Conservation (phyloP, 192 early-diverging fungal species). For the Entophlyctis luteolus region DNA sequence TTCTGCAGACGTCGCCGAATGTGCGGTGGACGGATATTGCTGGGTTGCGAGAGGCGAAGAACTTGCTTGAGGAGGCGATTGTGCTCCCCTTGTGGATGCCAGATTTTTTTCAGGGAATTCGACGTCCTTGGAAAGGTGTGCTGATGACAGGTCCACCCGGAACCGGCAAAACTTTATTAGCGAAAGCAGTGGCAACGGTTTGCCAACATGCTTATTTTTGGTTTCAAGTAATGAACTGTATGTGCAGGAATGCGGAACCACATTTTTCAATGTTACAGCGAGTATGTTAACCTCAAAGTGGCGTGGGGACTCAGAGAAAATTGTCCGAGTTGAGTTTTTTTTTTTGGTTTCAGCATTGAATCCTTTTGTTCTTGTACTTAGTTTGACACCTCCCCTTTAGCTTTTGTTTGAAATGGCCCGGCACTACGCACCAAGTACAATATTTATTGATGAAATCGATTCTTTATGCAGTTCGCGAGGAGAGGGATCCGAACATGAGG, state of each 20-base stretch:
- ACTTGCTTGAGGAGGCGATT: conserved; percentile 59
- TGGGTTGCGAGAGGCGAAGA: conserved; percentile 56
- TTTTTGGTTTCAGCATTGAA: conserved; percentile 1
- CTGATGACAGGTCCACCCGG: conserved; percentile 62
- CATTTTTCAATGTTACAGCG: conserved; percentile 64
- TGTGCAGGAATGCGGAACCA: conserved; percentile 59
- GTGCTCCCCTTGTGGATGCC: conserved; percentile 66
- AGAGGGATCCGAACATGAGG: conserved; percentile 52
- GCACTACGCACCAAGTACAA: conserved; percentile 59
- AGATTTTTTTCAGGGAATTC: conserved; percentile 58
- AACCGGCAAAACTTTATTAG: conserved; percentile 61
- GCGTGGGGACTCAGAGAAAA: conserved; percentile 62
- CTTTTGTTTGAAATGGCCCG: conserved; percentile 58
- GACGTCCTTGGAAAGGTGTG: conserved; percentile 64
- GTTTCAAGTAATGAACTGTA: not conserved
- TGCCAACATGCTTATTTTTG: not conserved
- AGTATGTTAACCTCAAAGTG: conserved; percentile 59
- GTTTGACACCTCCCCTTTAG: conserved; percentile 21
- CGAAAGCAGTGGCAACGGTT: conserved; percentile 63
- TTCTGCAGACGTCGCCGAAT: conserved; percentile 53
- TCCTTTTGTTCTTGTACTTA: not conserved
- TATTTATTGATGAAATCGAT: conserved; percentile 68
- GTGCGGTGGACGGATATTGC: conserved; percentile 59
- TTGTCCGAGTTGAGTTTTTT: conserved; percentile 43
- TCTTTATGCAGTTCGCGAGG: conserved; percentile 50